phyloP scores from a whole-genome alignment of 2,329 filamentous ascomycete species.

The Bisporella sp. region DNA sequence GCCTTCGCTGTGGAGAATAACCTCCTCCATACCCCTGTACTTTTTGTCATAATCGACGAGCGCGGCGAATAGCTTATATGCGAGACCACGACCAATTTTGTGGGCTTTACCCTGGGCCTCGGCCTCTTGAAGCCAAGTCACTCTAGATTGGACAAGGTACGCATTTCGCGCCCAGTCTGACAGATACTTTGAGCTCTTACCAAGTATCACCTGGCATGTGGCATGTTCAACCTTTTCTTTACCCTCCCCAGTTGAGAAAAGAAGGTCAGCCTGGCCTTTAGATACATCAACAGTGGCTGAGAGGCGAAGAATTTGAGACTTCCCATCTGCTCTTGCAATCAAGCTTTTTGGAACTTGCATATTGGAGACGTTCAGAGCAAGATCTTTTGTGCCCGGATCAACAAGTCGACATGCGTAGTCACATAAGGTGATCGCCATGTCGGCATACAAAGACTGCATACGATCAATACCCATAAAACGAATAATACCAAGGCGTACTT shows the following conservation, averaged over 20 bases:
- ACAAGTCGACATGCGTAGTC: slow-evolving; percentile 62
- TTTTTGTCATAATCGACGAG: slow-evolving; percentile 48
- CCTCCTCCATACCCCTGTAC: slow-evolving; percentile 52
- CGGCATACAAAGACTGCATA: slow-evolving; percentile 41
- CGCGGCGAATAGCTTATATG: slow-evolving; percentile 64
- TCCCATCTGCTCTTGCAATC: slow-evolving; percentile 40
- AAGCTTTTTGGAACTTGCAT: slow-evolving; percentile 67
- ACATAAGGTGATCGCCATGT: slow-evolving; percentile 56
- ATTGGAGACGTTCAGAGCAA: slow-evolving; percentile 56
- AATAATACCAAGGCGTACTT: slow-evolving; percentile 8
- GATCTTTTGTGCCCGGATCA: slow-evolving; percentile 45
- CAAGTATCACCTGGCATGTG: slow-evolving; percentile 53
- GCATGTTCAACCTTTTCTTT: slow-evolving; percentile 54
- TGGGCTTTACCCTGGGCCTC: slow-evolving; percentile 60
- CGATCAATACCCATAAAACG: slow-evolving; percentile 11
- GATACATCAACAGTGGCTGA: slow-evolving; percentile 52
- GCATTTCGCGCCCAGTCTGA: slow-evolving; percentile 59
- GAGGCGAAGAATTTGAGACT: slow-evolving; percentile 53
- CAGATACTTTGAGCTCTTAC: slow-evolving; percentile 52
- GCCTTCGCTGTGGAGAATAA: slow-evolving; percentile 44
- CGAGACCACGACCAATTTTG: slow-evolving; percentile 66
- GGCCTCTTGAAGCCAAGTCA: slow-evolving; percentile 50
- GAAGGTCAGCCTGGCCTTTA: slow-evolving; percentile 45
- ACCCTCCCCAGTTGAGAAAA: slow-evolving; percentile 54
- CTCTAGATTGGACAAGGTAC: slow-evolving; percentile 61